These are phyloP conservation scores for Leccinum variicolor DNA, from an alignment of 768 basidiomycete genomes.

Conservation along the genomic window DNA sequence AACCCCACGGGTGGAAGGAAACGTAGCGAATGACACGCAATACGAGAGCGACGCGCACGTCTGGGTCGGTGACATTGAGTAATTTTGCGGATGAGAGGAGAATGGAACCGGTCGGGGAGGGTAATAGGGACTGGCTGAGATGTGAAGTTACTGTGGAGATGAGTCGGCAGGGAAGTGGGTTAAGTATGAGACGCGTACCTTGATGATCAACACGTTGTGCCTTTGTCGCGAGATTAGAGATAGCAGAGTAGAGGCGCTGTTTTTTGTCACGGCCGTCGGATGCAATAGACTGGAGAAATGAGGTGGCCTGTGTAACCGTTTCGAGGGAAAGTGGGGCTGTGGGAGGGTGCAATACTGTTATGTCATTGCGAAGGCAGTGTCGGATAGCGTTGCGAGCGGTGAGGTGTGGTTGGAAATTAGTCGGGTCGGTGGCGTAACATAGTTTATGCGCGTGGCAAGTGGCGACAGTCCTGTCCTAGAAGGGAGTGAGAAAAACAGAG, in stretches of 20 bases:
- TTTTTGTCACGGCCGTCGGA: conserved; percentile 33
- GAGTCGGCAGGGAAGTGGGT: neutral
- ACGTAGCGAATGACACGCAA: conserved; percentile 62
- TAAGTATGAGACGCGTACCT: conserved; percentile 33
- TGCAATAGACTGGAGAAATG: conserved; percentile 27
- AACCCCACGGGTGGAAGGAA: conserved; percentile 78
- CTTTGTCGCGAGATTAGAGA: conserved; percentile 34
- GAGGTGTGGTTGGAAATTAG: conserved; percentile 71
- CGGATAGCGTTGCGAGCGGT: conserved; percentile 75
- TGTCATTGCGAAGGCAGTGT: conserved; percentile 31
- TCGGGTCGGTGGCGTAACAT: conserved; percentile 60
- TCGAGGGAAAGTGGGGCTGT: conserved; percentile 33
- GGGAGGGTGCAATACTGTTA: conserved; percentile 19
- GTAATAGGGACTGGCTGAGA: conserved; percentile 34
- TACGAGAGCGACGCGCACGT: conserved; percentile 40
- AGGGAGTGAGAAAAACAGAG: neutral
- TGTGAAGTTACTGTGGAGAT: conserved; percentile 44
- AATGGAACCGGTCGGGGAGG: conserved; percentile 51
- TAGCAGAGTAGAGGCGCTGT: conserved; percentile 38
- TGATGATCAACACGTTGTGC: conserved; percentile 41
- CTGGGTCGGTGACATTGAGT: conserved; percentile 30
- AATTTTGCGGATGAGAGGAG: conserved; percentile 41
- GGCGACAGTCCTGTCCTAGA: conserved; percentile 75
- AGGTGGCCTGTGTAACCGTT: conserved; percentile 31
- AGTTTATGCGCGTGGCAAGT: conserved; percentile 66